A percentile compares a stretch with the other conserved stretches of the same genome.
Evolutionary conservation across 805 yeast species (phyloP).

Genomic region (Yarrowia deformans): DNA sequence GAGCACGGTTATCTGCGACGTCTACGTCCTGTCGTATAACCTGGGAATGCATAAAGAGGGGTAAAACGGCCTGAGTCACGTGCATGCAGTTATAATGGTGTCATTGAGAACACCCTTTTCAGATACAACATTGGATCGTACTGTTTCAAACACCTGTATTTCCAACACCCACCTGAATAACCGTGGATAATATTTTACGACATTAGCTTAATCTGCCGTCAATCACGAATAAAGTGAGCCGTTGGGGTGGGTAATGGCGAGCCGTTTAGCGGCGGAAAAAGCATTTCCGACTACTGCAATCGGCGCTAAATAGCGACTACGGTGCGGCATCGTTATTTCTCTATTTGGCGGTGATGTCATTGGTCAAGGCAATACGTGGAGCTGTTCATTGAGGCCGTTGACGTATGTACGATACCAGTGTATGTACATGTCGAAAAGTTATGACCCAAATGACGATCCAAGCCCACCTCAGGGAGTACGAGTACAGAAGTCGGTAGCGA

Average conservation of each 20-base stretch:
- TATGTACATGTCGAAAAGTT: neutral
- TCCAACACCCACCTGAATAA: neutral
- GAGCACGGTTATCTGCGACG: too few species aligned
- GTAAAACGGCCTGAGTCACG: constrained; percentile 10
- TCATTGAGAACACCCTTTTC: neutral
- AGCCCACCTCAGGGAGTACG: neutral
- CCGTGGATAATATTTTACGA: neutral
- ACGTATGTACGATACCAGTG: too few species aligned
- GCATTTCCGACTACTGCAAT: neutral
- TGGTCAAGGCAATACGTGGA: neutral
- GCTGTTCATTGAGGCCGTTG: too few species aligned
- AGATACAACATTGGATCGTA: too few species aligned
- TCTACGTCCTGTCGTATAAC: neutral
- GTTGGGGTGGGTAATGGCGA: constrained; percentile 4
- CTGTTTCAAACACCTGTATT: neutral
- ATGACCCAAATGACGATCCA: neutral
- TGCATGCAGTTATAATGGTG: constrained; percentile 9
- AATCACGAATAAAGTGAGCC: neutral
- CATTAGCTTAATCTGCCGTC: constrained; percentile 1
- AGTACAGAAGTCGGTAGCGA: neutral
- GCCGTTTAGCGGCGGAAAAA: neutral
- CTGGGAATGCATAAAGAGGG: constrained; percentile 11
- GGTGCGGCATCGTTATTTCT: too few species aligned
- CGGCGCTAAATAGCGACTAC: neutral
- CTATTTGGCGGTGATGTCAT: neutral